Evolutionary conservation across 192 early-diverging fungal genomes (phyloP), one percentile per base, ranked within the genome.

Genomic region (Backusella tarrabulga): DNA sequence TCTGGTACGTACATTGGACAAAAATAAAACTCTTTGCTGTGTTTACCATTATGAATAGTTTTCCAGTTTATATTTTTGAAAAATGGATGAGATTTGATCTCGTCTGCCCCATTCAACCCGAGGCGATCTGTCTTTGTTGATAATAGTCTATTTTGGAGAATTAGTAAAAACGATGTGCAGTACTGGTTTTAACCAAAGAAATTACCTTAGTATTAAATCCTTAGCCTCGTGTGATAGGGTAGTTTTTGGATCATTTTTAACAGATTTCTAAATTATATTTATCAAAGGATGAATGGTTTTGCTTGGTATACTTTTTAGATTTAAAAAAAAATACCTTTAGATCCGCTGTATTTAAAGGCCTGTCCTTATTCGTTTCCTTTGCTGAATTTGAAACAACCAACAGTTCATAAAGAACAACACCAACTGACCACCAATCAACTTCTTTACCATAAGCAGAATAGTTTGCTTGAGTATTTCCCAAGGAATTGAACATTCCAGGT

Each of bases 391-490:
- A n/a, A 17, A 40, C 17, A 44, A 32, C 41, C 1, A 98, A 77
- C 69, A 97, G 81, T 79, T 98, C 97, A 75, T 93, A 98, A 68
- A 95, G 79, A 17, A 96, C 91, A 19, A 94, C 91, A 3, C 97
- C 97, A 29, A 92, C 82, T 21, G 91, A 91, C 91, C 91, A 97
- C 96, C 96, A 95, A 86, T 98, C 97, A 23, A 94, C 92, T 21
- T 93, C 90, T 19, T 83, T 78, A 40, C 95, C 93, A 71, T 95
- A 96, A 1, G 80, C 80, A 11, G 84, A 77, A 38, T 93, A 92
- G 72, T 94, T 93, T 3, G 78, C 77, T 38, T 80, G 85, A 66
- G 90, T 89, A 6, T 91, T 93, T 80, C 95, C 94, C 42, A 90
- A 90, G 4, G 96, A 93, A 35, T 92, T 88, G n/a, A 97, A 88